Evolutionary conservation across 192 early-diverging fungal genomes (phyloP).

Genomic region (Mortierella claussenii): DNA sequence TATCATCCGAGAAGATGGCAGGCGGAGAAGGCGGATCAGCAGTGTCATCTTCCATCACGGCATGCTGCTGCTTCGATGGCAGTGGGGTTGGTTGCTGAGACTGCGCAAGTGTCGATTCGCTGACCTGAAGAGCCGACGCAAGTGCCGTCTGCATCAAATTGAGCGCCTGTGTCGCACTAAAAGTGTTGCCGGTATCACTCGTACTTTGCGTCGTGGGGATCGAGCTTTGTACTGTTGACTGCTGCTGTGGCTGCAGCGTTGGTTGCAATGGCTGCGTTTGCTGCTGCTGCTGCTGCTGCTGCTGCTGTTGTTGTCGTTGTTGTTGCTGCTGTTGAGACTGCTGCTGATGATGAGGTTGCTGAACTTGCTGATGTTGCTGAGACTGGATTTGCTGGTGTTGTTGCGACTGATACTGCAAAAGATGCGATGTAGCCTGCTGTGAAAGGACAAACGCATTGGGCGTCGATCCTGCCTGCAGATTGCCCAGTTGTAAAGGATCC

Average conservation of each 20-base stretch:
- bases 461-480: background rate
- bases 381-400: background rate
- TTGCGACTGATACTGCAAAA: constrained; percentile 32
- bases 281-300: constrained; percentile 8
- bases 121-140: constrained; percentile 17
- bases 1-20: constrained; percentile 47
- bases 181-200: constrained; percentile 1
- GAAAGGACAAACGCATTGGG: background rate
- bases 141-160: constrained; percentile 40
- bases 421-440: constrained; percentile 17
- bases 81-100: constrained; percentile 18
- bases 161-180: constrained; percentile 20
- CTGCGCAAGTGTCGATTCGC: background rate
- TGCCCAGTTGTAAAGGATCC: constrained; percentile 28
- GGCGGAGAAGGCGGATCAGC: constrained; percentile 48
- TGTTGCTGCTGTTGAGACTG: background rate
- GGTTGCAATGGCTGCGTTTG: no score
- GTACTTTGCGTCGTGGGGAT: background rate
- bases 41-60: constrained; percentile 41
- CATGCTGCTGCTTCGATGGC: constrained; percentile 21
- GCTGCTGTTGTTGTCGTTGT: background rate
- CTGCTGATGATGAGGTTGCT: background rate
- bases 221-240: background rate
- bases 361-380: background rate
- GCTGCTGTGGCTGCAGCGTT: constrained; percentile 11